Percentiles rank a stretch among this genome's conserved stretches.
Conservation (phyloP, 305 asterid species). For the Fraxinus sp. region DNA sequence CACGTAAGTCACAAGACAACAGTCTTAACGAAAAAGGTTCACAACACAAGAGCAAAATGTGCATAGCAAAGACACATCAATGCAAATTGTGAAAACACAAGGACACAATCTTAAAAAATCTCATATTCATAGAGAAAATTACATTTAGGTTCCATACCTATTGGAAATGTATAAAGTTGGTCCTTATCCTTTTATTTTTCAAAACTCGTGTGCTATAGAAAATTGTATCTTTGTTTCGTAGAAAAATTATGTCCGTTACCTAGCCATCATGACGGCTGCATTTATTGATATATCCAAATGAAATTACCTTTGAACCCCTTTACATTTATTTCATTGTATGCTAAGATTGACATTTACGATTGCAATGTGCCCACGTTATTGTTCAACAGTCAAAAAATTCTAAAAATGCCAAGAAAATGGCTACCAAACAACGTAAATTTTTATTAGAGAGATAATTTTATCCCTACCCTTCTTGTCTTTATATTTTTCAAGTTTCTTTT, state of each 20-base stretch:
- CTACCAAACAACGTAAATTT: too few relatives aligned
- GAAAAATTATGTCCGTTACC: too few relatives aligned
- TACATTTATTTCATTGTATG: too few relatives aligned
- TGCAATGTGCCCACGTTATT: too few relatives aligned
- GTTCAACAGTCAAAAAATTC: too few relatives aligned
- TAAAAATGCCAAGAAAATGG: too few relatives aligned
- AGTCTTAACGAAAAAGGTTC: background rate
- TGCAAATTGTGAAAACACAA: constrained; percentile 37
- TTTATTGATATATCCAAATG: too few relatives aligned
- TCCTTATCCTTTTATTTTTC: background rate
- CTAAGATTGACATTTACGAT: too few relatives aligned
- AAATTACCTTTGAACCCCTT: too few relatives aligned
- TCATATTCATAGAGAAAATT: background rate
- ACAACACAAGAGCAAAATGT: constrained; percentile 36
- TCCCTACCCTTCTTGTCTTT: background rate
- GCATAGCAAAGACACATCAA: constrained; percentile 30
- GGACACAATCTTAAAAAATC: constrained; percentile 49
- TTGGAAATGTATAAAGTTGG: background rate
- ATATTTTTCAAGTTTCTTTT: background rate
- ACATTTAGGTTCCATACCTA: background rate
- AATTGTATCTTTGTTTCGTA: background rate
- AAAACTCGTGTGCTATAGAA: background rate
- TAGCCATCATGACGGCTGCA: too few relatives aligned
- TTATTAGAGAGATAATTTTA: background rate
- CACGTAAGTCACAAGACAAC: background rate